These are phyloP conservation scores for Fraxinus xanthoxyloides DNA, from an alignment of 305 asterid species.

Conservation along the genomic window DNA sequence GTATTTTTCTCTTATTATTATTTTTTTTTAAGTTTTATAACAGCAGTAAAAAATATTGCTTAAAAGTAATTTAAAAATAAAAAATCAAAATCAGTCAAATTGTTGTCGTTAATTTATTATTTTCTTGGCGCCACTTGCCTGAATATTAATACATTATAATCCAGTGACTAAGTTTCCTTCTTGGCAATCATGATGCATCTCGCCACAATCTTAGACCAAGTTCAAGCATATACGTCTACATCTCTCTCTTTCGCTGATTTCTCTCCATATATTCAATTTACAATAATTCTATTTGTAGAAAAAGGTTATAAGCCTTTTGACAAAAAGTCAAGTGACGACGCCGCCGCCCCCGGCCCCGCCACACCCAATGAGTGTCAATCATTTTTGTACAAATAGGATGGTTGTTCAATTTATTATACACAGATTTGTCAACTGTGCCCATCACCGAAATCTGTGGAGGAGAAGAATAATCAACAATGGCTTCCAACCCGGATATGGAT, in stretches of 20 bases:
- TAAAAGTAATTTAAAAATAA: not conserved
- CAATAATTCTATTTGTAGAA: too few relatives aligned
- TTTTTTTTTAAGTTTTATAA: too few relatives aligned
- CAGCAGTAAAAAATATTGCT: too few relatives aligned
- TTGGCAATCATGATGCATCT: conserved; percentile 13
- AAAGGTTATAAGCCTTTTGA: too few relatives aligned
- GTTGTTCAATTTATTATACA: not conserved
- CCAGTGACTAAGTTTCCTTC: not conserved
- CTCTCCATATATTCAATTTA: not conserved
- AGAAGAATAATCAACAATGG: conserved; percentile 36
- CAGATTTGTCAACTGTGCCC: not conserved
- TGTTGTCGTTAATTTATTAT: not conserved
- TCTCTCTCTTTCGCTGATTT: not conserved
- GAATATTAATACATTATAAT: not conserved
- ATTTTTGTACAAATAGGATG: too few relatives aligned
- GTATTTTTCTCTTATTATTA: too few relatives aligned
- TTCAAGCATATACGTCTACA: not conserved
- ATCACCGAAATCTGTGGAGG: not conserved
- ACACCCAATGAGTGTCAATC: too few relatives aligned
- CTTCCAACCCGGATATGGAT: conserved; percentile 63
- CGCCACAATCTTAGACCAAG: not conserved
- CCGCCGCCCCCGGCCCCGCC: too few relatives aligned
- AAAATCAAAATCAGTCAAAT: too few relatives aligned
- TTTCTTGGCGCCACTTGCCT: not conserved
- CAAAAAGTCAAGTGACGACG: too few relatives aligned